Evolutionary conservation across 179 eudicot genomes (phyloP), one percentile per base, ranked within the genome.

Genomic region (Patellifolia procumbens): DNA sequence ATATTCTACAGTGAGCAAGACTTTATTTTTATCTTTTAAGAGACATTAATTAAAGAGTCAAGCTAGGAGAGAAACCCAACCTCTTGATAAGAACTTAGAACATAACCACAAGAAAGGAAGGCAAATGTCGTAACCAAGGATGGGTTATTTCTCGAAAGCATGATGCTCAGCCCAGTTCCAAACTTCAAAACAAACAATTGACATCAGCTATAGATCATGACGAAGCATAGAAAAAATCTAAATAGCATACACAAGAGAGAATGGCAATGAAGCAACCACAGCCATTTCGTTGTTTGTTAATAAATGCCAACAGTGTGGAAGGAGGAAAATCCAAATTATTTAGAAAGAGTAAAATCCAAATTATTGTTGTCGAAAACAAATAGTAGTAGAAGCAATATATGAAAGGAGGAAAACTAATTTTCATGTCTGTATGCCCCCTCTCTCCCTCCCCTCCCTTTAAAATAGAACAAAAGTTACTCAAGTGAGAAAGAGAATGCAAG

Each of bases 101-200:
- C 76, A 85, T 96, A 96, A 79, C 99, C 99, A 72, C 97, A 96
- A 28, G 98, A 96, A 63, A 96, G 94, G 83, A 93, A 81, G 76
- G 91, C 84, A 78, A 91, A 96, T 71, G 99, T 90, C 52, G 85
- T 83, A 39, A 85, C 80, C 78, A 96, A 86, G 60, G 96, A 96
- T 51, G 98, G 98, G 80, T 88, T 91, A 76, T 86, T 84, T 86
- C 85, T 90, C 19, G 99, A 78, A 20, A 93, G 78, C 90, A 96
- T 83, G 80, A 96, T 91, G 84, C 99, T 89, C 52, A 96, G 84
- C 28, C 99, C 98, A 79, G 99, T 93, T 72, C 99, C 99, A 76
- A 96, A 85, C 99, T 96, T 83, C 84, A 87, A n/a, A 81, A 80
- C 1, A 67, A 73, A 55, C 53, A 78, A n/a, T 60, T 77, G 37